A percentile compares a stretch with the other conserved stretches of the same genome.
Conservation (phyloP, 306 rosid species). For the Myrica gale region DNA sequence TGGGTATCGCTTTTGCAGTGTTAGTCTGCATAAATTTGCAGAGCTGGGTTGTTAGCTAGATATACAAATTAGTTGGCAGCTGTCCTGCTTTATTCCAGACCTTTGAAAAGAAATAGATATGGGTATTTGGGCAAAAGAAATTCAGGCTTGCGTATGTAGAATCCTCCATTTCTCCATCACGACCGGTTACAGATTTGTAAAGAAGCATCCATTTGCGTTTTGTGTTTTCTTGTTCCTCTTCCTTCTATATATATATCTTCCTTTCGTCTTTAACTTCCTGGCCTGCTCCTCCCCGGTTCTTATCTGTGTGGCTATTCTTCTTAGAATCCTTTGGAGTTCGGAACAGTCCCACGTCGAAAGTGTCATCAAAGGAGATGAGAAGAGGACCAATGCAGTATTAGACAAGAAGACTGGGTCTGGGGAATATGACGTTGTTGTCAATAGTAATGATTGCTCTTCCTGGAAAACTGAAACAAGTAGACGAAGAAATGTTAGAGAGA, state of each 20-base stretch:
- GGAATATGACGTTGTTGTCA: constrained; percentile 12
- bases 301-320: constrained; percentile 43
- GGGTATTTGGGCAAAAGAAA: constrained; percentile 54
- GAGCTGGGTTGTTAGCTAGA: background rate
- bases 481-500: constrained; percentile 43
- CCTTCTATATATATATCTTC: constrained; percentile 49
- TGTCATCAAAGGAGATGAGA: constrained; percentile 30
- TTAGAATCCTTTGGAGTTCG: constrained; percentile 71
- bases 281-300: constrained; percentile 63
- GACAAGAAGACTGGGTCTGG: constrained; percentile 9
- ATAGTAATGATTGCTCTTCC: constrained; percentile 34
- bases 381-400: constrained; percentile 10
- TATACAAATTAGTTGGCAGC: constrained; percentile 13
- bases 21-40: constrained; percentile 1
- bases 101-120: constrained; percentile 34
- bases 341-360: constrained; percentile 41
- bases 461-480: constrained; percentile 44
- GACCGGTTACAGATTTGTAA: constrained; percentile 37
- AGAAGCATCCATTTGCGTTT: constrained; percentile 48
- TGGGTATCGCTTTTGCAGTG: background rate
- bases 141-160: constrained; percentile 40
- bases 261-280: constrained; percentile 43
- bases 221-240: constrained; percentile 27
- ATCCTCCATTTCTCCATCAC: constrained; percentile 30
- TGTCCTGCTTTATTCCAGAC: background rate